Percentiles rank a stretch among this genome's conserved stretches.
Evolutionary conservation across 768 basidiomycete species (phyloP).

Genomic region (Mycena olivaceomarginata): DNA sequence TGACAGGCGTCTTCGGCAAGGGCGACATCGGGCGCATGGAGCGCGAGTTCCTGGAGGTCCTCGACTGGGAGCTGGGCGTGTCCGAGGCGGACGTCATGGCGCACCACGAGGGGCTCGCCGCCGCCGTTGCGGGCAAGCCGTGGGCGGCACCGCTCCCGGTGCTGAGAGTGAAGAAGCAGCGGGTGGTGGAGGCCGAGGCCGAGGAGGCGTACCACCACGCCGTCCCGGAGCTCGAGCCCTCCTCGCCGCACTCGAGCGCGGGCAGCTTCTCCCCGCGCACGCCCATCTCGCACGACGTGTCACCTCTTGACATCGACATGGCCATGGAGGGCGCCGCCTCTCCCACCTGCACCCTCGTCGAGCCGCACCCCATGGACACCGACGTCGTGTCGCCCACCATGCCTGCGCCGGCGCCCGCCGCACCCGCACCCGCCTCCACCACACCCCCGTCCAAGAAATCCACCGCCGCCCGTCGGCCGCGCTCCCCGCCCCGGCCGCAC

Average conservation of each 20-base stretch:
- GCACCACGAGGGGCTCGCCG: conserved; percentile 21
- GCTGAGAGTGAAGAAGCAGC: too few species aligned
- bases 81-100: conserved; percentile 11
- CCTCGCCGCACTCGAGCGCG: conserved; percentile 16
- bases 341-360: not conserved
- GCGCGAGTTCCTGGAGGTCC: conserved; percentile 35
- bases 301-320: not conserved
- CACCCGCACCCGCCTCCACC: not conserved
- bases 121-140: not conserved
- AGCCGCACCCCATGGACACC: not conserved
- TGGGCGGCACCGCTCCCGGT: not conserved
- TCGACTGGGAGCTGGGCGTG: conserved; percentile 33
- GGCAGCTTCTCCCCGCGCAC: conserved; percentile 31
- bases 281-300: conserved; percentile 2
- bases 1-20: conserved; percentile 21
- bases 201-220: not conserved
- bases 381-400: not conserved
- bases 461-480: too few species aligned
- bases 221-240: conserved; percentile 28
- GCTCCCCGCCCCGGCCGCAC: not conserved
- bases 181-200: not conserved
- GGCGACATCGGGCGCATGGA: conserved; percentile 32
- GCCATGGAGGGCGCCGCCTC: too few species aligned
- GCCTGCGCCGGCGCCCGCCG: not conserved
- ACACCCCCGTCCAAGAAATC: not conserved